These are phyloP conservation scores for Auricularia sp. DNA, from an alignment of 768 basidiomycete species.

Conservation along the genomic window DNA sequence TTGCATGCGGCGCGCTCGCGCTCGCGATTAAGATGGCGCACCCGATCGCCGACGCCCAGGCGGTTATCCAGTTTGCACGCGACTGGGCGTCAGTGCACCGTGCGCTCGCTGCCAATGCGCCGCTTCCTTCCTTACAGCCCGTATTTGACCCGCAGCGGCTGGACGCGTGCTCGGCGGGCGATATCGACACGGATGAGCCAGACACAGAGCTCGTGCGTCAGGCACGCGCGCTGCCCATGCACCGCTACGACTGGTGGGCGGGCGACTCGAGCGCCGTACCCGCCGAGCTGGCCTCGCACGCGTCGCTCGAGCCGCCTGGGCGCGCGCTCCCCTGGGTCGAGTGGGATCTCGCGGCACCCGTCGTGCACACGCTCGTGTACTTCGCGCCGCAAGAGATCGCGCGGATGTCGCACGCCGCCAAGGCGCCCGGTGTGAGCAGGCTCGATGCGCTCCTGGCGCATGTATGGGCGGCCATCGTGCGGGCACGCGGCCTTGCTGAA, in stretches of 20 bases:
- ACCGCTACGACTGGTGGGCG: constrained; percentile 25
- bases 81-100: constrained; percentile 26
- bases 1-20: constrained; percentile 18
- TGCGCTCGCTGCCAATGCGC: constrained; percentile 4
- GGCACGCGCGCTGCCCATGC: constrained; percentile 16
- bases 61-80: constrained; percentile 24
- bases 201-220: constrained; percentile 15
- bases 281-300: constrained; percentile 14
- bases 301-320: constrained; percentile 24
- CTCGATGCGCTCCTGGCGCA: constrained; percentile 22
- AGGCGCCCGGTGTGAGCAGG: not conserved
- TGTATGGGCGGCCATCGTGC: constrained; percentile 26
- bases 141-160: constrained; percentile 23
- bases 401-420: not conserved
- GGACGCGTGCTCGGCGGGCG: constrained; percentile 22
- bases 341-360: not conserved
- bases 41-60: constrained; percentile 28
- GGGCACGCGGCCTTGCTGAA: constrained; percentile 18
- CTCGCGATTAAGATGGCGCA: constrained; percentile 27
- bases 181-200: constrained; percentile 19
- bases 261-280: not conserved
- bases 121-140: constrained; percentile 14
- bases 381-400: not conserved
- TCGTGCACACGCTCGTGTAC: not conserved
- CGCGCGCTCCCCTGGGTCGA: constrained; percentile 8